Evolutionary conservation across 169 alveolate species (phyloP).

Genomic region (Cytauxzoon felis): DNA sequence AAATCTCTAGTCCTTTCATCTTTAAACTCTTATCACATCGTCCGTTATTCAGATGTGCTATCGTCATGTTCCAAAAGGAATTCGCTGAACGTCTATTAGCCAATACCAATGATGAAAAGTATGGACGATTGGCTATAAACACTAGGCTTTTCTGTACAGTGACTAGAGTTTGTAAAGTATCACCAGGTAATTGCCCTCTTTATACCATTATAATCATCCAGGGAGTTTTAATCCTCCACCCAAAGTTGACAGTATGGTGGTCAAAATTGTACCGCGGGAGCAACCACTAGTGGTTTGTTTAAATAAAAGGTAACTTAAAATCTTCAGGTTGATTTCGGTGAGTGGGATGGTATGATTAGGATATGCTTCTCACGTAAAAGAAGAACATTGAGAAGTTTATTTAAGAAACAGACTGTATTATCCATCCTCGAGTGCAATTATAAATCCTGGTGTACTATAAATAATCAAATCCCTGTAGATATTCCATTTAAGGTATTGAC

Average conservation of each 20-base stretch:
- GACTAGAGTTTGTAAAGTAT: slow-evolving; percentile 89
- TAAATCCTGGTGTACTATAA: slow-evolving; percentile 81
- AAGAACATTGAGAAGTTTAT: slow-evolving; percentile 93
- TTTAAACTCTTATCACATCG: slow-evolving; percentile 94
- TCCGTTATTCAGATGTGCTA: slow-evolving; percentile 95
- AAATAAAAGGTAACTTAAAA: neutral
- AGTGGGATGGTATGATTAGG: slow-evolving; percentile 98
- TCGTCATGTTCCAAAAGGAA: slow-evolving; percentile 98
- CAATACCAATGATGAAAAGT: slow-evolving; percentile 90
- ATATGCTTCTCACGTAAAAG: slow-evolving; percentile 95
- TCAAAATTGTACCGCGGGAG: slow-evolving; percentile 93
- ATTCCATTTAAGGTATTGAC: slow-evolving; percentile 42
- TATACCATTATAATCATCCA: slow-evolving; percentile 27
- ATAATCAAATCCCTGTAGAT: slow-evolving; percentile 64
- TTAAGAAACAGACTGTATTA: slow-evolving; percentile 88
- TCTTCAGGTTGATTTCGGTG: slow-evolving; percentile 86
- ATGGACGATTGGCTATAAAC: slow-evolving; percentile 96
- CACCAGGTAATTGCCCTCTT: slow-evolving; percentile 53
- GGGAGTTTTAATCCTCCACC: slow-evolving; percentile 99
- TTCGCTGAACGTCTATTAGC: slow-evolving; percentile 97
- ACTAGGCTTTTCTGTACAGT: slow-evolving; percentile 88
- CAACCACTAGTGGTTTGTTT: slow-evolving; percentile 82
- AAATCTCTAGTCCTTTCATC: slow-evolving; percentile 97
- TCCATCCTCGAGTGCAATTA: slow-evolving; percentile 90
- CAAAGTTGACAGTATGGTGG: slow-evolving; percentile 97